Evolutionary conservation across 371 early-diverging fungal genomes (phyloP), one percentile per base, ranked within the genome.

Genomic region (Rhizopus arrhizus): DNA sequence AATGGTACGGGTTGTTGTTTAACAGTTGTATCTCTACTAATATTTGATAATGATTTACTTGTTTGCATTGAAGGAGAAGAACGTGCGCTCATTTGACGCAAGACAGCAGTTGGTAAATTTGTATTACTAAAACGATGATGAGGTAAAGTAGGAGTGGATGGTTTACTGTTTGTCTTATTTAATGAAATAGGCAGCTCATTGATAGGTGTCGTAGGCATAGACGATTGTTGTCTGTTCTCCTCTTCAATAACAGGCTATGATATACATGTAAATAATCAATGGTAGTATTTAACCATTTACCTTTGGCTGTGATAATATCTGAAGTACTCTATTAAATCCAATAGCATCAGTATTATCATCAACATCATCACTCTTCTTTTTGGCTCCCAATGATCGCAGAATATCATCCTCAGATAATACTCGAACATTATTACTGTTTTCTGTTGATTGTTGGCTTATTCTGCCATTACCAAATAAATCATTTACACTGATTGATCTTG

Each of bases 91-190:
- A 87, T 68, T 59, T 87, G 87, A 43, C 87, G 85, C 42, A 85
- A 73, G 9, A 87, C 87, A 31, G 85, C 84, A 5, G 87, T 87
- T 10, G 87, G 87, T n/a, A 87, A 66, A 48, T 85, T 85, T 9
- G 43, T 43, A 11, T 82, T 83, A 34, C 81, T 84, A 71, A 87
- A 81, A 31, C 75, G 66, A 45, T 22, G 22, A 22, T 68, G 75
- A 47, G 51, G 63, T 36, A 36, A 53, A 34, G 46, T 64, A 59
- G 38, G 66, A 46, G 42, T 67, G 52, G 42, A 66, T 36, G 45
- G 66, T 34, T 42, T 58, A 34, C 32, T 61, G 7, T 51, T 49
- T 40, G 29, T 31, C 34, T 42, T 13, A 38, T 45, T 56, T 22
- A 22, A 22, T 22, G 22, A 22, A 22, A 22, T 2, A 22, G 22